Evolutionary conservation across 23 red algal genomes (phyloP).

Genomic region (Gracilariopsis chorda): DNA sequence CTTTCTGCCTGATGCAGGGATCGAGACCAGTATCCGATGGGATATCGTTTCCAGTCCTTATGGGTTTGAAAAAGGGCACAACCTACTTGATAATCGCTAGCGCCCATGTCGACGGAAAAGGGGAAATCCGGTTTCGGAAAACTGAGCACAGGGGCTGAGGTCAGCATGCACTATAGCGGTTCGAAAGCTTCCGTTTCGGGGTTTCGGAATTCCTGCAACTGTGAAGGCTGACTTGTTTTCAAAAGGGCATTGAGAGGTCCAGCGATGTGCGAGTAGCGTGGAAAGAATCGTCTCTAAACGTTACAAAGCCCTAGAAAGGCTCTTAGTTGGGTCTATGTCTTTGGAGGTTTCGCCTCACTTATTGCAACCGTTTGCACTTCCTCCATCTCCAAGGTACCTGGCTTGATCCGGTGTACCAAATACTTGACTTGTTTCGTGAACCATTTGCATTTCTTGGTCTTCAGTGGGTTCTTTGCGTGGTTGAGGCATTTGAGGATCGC

Average conservation of each 20-base stretch:
- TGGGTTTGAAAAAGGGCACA: conserved; percentile 1
- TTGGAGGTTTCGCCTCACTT: not conserved
- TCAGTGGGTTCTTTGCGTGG: not conserved
- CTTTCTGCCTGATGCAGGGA: not conserved
- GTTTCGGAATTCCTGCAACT: not conserved
- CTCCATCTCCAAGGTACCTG: conserved; percentile 6
- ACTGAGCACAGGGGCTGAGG: not conserved
- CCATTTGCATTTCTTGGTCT: conserved; percentile 8
- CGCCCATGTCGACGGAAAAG: not conserved
- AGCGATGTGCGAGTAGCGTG: not conserved
- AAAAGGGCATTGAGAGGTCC: not conserved
- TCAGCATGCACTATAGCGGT: not conserved
- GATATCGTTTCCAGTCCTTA: not conserved
- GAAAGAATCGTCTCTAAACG: not conserved
- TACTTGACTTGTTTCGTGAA: conserved; percentile 4
- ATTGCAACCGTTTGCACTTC: not conserved
- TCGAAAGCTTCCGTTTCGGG: conserved; percentile 3
- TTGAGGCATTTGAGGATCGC: not conserved
- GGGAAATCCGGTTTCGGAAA: not conserved
- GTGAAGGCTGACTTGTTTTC: not conserved
- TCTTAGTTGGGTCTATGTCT: not conserved
- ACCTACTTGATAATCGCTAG: conserved; percentile 10
- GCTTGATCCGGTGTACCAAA: not conserved
- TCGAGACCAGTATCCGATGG: not conserved
- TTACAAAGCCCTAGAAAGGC: not conserved